A percentile compares a stretch with the other conserved stretches of the same genome.
Evolutionary conservation across 1,284 basidiomycete genomes (phyloP).

Genomic region (Pseudozyma flocculosa): DNA sequence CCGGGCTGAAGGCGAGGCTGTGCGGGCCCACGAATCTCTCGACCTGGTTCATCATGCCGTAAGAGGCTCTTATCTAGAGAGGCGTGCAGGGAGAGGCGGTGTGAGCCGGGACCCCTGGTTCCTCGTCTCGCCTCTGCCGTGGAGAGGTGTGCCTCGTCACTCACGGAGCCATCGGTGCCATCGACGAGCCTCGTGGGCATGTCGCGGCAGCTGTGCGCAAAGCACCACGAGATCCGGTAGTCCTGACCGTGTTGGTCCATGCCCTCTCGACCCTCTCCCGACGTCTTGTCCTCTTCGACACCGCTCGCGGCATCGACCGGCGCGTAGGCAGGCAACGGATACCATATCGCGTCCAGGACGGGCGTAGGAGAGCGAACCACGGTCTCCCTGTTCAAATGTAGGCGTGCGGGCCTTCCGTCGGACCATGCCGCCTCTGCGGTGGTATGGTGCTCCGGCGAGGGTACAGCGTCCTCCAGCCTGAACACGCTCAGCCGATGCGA

Average conservation of each 20-base stretch:
- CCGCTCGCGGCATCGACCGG: neutral
- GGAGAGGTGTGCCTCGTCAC: too few relatives aligned
- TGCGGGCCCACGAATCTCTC: slow-evolving; percentile 44
- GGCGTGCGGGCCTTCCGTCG: too few relatives aligned
- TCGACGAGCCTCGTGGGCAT: slow-evolving; percentile 36
- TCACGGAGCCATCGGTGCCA: slow-evolving; percentile 15
- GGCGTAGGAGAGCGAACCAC: slow-evolving; percentile 27
- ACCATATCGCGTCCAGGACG: slow-evolving; percentile 42
- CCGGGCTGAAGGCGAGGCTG: slow-evolving; percentile 35
- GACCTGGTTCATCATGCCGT: slow-evolving; percentile 48
- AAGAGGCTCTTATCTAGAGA: slow-evolving; percentile 19
- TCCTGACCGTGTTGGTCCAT: neutral
- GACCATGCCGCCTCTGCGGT: neutral
- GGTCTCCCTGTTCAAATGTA: neutral
- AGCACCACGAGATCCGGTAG: slow-evolving; percentile 34
- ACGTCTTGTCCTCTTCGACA: neutral
- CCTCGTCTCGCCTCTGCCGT: too few relatives aligned
- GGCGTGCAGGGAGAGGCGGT: too few relatives aligned
- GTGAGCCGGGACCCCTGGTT: too few relatives aligned
- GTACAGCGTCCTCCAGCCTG: neutral
- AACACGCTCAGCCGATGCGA: slow-evolving; percentile 32
- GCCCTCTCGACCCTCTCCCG: too few relatives aligned
- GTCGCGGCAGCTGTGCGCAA: slow-evolving; percentile 33
- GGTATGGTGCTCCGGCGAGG: neutral
- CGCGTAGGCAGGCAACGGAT: slow-evolving; percentile 19